Evolutionary conservation across 2,329 filamentous ascomycete species (phyloP).

Genomic region (Dactylellina parvicollis): DNA sequence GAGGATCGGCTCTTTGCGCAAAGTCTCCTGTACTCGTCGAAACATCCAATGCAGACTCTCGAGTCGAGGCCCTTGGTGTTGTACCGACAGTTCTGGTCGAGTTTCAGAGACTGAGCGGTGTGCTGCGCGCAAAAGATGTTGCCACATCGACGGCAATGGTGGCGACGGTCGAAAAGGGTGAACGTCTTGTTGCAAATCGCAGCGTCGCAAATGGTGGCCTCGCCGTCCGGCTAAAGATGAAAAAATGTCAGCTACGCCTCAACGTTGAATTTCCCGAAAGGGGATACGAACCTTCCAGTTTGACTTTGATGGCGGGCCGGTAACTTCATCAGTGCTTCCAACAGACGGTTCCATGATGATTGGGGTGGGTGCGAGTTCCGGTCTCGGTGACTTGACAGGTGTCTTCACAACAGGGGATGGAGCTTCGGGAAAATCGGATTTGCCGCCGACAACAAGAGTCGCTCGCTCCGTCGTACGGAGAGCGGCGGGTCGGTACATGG

Average conservation of each 20-base stretch:
- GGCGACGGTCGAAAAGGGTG: slow-evolving; percentile 57
- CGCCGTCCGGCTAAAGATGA: slow-evolving; percentile 56
- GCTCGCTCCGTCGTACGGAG: slow-evolving; percentile 58
- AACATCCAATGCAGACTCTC: slow-evolving; percentile 57
- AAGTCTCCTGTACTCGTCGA: slow-evolving; percentile 56
- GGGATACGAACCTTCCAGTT: slow-evolving; percentile 57
- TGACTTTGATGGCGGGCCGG: slow-evolving; percentile 56
- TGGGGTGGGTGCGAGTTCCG: slow-evolving; percentile 11
- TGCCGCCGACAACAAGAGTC: slow-evolving; percentile 40
- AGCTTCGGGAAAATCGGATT: slow-evolving; percentile 28
- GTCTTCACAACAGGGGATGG: slow-evolving; percentile 23
- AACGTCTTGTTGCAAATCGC: slow-evolving; percentile 57
- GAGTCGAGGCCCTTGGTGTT: slow-evolving; percentile 56
- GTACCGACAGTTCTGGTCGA: slow-evolving; percentile 57
- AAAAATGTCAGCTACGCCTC: slow-evolving; percentile 2
- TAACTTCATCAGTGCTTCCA: slow-evolving; percentile 55
- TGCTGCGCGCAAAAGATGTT: slow-evolving; percentile 58
- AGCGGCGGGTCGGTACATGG: slow-evolving; percentile 58
- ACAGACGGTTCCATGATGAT: slow-evolving; percentile 36
- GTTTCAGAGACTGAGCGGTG: slow-evolving; percentile 55
- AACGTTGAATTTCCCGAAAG: not conserved
- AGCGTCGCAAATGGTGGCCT: slow-evolving; percentile 56
- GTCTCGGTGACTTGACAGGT: slow-evolving; percentile 29
- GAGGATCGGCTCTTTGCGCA: slow-evolving; percentile 56
- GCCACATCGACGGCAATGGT: slow-evolving; percentile 58